Evolutionary conservation across 2,329 filamentous ascomycete species (phyloP).

Genomic region (Dendrostoma leiphaemia): DNA sequence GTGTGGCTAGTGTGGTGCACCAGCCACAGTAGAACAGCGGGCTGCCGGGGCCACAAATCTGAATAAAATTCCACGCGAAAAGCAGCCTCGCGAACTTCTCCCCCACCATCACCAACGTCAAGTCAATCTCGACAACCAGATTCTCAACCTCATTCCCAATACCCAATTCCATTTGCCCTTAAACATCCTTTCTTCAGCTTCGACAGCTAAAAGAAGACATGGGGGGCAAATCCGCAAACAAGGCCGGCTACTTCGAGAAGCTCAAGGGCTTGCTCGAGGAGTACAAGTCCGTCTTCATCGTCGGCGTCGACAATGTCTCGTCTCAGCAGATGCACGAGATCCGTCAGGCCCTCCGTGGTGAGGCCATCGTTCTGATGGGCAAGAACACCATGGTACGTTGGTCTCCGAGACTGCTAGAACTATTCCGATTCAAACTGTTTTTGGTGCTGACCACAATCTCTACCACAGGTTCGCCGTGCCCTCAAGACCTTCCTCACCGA

Average conservation of each 20-base stretch:
- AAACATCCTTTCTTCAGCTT: slow-evolving; percentile 94
- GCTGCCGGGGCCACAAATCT: slow-evolving; percentile 8
- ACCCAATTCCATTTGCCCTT: slow-evolving; percentile 64
- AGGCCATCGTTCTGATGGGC: slow-evolving; percentile 97
- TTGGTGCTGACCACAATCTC: not conserved
- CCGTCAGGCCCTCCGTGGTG: slow-evolving; percentile 81
- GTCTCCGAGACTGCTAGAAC: no score
- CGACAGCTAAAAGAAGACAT: slow-evolving; percentile 78
- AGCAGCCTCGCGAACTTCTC: not conserved
- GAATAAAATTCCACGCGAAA: slow-evolving; percentile 14
- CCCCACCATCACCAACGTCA: slow-evolving; percentile 12
- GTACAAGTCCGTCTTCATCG: slow-evolving; percentile 98
- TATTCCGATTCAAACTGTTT: no score
- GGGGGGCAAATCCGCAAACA: slow-evolving; percentile 95
- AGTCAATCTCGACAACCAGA: slow-evolving; percentile 21
- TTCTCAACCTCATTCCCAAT: not conserved
- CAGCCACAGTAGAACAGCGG: not conserved
- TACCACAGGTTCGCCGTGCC: slow-evolving; percentile 79
- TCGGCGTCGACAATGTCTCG: slow-evolving; percentile 98
- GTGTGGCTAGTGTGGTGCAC: not conserved
- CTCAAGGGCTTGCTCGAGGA: slow-evolving; percentile 95
- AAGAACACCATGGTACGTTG: slow-evolving; percentile 99
- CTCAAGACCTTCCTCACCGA: slow-evolving; percentile 91
- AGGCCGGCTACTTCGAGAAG: slow-evolving; percentile 99
- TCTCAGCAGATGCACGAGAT: slow-evolving; percentile 99